Conservation (phyloP, 768 basidiomycete species). For the Phlebiopsis gigantea region DNA sequence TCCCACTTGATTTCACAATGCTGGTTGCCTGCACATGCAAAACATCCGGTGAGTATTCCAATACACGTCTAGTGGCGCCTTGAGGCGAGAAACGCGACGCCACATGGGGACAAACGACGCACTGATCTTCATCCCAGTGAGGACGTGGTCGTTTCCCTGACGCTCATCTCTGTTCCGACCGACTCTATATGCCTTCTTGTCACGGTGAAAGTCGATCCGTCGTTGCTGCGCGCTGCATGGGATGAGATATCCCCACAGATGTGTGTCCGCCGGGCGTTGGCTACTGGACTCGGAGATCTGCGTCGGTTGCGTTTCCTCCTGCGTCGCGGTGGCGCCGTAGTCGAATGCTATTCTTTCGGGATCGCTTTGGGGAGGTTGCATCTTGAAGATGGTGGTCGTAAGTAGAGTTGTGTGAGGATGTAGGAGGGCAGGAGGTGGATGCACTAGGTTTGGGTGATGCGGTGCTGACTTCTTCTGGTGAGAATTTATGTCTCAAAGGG, state of each 20-base stretch:
- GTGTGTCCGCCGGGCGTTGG: slow-evolving; percentile 18
- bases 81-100: neutral
- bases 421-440: neutral
- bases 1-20: slow-evolving; percentile 62
- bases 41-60: too few relatives aligned
- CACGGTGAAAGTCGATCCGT: slow-evolving; percentile 60
- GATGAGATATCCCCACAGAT: slow-evolving; percentile 69
- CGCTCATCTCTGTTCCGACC: slow-evolving; percentile 40
- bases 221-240: slow-evolving; percentile 49
- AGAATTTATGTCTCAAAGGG: neutral
- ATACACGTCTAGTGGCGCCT: too few relatives aligned
- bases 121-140: slow-evolving; percentile 76
- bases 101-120: neutral
- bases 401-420: neutral
- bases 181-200: slow-evolving; percentile 42
- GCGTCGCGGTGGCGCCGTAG: neutral
- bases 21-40: slow-evolving; percentile 34
- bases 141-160: slow-evolving; percentile 42
- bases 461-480: neutral
- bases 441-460: neutral
- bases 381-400: neutral
- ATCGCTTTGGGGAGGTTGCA: neutral
- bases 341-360: slow-evolving; percentile 2
- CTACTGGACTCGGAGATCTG: slow-evolving; percentile 27
- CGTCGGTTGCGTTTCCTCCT: slow-evolving; percentile 34